Conservation (phyloP, 2,329 filamentous ascomycete species). For the Talaromyces islandicus region DNA sequence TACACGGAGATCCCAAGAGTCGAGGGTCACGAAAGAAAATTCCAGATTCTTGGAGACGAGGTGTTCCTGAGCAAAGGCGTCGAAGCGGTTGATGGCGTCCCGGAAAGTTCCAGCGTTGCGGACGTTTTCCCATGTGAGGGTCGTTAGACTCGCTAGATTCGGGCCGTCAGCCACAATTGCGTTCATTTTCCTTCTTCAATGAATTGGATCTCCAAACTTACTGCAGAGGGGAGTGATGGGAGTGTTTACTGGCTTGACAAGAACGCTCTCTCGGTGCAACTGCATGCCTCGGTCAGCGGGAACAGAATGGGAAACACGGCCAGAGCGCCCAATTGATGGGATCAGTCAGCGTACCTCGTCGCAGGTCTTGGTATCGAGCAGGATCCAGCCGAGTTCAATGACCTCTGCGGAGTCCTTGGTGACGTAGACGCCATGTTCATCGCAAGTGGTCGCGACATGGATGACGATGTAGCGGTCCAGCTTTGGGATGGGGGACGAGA, state of each 20-base stretch:
- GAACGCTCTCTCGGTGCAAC: slow-evolving; percentile 90
- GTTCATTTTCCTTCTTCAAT: slow-evolving; percentile 13
- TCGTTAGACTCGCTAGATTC: slow-evolving; percentile 80
- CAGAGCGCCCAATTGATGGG: not conserved
- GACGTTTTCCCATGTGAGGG: slow-evolving; percentile 98
- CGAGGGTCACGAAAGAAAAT: slow-evolving; percentile 96
- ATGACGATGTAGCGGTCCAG: slow-evolving; percentile 97
- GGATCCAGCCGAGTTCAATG: slow-evolving; percentile 97
- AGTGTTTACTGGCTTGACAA: slow-evolving; percentile 97
- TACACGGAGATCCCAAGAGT: slow-evolving; percentile 96
- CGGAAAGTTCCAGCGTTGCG: slow-evolving; percentile 95
- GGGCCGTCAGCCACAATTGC: slow-evolving; percentile 8
- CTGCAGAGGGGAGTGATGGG: slow-evolving; percentile 98
- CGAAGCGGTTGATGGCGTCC: slow-evolving; percentile 92
- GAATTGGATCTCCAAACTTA: slow-evolving; percentile 53
- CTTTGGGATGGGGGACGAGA: slow-evolving; percentile 55
- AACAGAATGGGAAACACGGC: not conserved
- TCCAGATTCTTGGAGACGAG: slow-evolving; percentile 85
- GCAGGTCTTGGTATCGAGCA: slow-evolving; percentile 83
- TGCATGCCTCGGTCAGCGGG: slow-evolving; percentile 40
- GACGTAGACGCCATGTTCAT: slow-evolving; percentile 98
- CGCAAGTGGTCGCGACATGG: slow-evolving; percentile 96
- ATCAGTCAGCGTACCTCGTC: slow-evolving; percentile 66
- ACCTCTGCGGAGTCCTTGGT: slow-evolving; percentile 99
- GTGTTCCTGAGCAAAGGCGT: slow-evolving; percentile 87